Conservation (phyloP, 129 eudicot genomes). For the Lactuca sativa region DNA sequence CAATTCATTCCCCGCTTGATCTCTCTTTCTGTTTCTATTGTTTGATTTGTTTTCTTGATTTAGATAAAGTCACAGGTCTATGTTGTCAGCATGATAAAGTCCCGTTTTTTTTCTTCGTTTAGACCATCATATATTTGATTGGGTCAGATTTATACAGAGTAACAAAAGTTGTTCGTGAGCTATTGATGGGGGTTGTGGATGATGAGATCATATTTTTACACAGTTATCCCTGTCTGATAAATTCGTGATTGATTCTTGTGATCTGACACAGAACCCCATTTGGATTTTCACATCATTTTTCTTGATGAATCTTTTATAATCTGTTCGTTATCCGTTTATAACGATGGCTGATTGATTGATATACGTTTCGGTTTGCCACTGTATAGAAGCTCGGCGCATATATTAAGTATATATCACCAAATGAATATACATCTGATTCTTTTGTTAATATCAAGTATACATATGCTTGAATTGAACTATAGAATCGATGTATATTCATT, state of each 20-base stretch:
- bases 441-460: neutral
- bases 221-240: slow-evolving; percentile 23
- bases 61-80: neutral
- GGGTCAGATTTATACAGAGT: too few species aligned
- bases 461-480: neutral
- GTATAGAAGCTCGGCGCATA: neutral
- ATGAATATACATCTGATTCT: slow-evolving; percentile 12
- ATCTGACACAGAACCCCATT: slow-evolving; percentile 8
- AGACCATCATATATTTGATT: too few species aligned
- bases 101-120: too few species aligned
- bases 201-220: slow-evolving; percentile 42
- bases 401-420: neutral
- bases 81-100: neutral
- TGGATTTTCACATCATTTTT: neutral
- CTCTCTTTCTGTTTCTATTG: neutral
- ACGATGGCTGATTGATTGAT: neutral
- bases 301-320: neutral
- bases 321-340: too few species aligned
- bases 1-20: neutral
- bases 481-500: slow-evolving; percentile 3
- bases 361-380: neutral
- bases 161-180: neutral
- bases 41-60: neutral
- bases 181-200: slow-evolving; percentile 26
- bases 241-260: neutral